A percentile compares a stretch with the other conserved stretches of the same genome.
phyloP scores from a whole-genome alignment of 2,329 filamentous ascomycete species.

The Penicillium polonicum region DNA sequence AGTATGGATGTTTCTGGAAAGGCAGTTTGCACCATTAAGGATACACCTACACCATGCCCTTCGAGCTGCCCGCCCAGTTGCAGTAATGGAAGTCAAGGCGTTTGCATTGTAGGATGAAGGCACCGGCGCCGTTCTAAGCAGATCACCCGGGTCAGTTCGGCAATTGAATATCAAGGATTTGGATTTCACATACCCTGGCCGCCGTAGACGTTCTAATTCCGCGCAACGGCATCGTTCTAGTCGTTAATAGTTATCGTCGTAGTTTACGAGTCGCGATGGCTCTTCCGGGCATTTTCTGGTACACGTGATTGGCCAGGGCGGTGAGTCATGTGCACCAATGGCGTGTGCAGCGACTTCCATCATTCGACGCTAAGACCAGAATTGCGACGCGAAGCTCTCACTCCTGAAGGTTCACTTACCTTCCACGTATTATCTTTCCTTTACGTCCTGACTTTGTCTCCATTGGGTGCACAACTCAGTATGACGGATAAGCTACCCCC shows the following conservation, averaged over 20 bases:
- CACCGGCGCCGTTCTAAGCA: conserved; percentile 85
- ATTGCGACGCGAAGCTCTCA: conserved; percentile 18
- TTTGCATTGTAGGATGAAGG: conserved; percentile 97
- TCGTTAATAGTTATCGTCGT: conserved; percentile 8
- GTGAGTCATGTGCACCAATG: conserved; percentile 1
- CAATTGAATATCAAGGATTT: not conserved
- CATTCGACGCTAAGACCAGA: conserved; percentile 15
- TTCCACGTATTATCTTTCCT: conserved; percentile 17
- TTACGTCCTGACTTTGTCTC: conserved; percentile 16
- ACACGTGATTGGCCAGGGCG: conserved; percentile 7
- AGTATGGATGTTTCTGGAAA: not conserved
- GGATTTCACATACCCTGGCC: conserved; percentile 51
- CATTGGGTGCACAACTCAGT: conserved; percentile 28
- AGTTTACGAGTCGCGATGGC: conserved; percentile 11
- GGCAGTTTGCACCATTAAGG: not conserved
- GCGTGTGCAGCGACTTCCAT: conserved; percentile 14
- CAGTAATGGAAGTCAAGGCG: conserved; percentile 95
- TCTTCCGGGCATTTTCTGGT: conserved; percentile 28
- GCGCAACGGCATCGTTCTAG: conserved; percentile 44
- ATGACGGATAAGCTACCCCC: conserved; percentile 98
- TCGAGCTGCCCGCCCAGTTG: conserved; percentile 90
- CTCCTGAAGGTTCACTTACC: conserved; percentile 18
- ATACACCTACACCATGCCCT: conserved; percentile 79
- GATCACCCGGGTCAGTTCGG: conserved; percentile 8
- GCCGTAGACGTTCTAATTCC: conserved; percentile 55